Base-by-base conservation (phyloP, 2,329 filamentous ascomycete genomes). In the Penicillium hordei region DNA sequence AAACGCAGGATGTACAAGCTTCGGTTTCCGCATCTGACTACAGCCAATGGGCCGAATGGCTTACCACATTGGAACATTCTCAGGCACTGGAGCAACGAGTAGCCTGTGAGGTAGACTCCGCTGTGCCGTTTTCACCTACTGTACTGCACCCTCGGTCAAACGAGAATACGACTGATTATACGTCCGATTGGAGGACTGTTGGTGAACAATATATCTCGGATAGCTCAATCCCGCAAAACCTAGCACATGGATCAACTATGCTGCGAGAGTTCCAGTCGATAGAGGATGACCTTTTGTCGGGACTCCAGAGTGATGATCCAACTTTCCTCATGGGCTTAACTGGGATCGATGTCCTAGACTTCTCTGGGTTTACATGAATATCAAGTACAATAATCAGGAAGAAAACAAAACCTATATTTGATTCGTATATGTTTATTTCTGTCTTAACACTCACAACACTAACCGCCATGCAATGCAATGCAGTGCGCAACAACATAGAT, bases 261-360 rank as follows among this genome's bases (percentile, higher is more conserved):
- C 12, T 13, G 3, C 25, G 25, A 17, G 55, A 27, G 17, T 7
- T 45, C n/a, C 34, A 45, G 12, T 19, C 19, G 25, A 19, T 29
- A 40, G 48, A 40, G 3, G 23, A 46, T 29, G 31, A 55, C 36
- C 38, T 58, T 27, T 45, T 58, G 17, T 60, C 60, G 6, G 55
- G 51, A 15, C 43, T 66, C 5, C 63, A 64, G 48, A 60, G 52
- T 15, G 66, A 69, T 48, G 65, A 70, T 27, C 67, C 68, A 25
- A 58, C 62, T 2, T 68, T 68, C 31, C 57, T 70, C n/a, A 69
- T 67, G 63, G 67, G 67, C 1, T 53, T 71, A 15, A 70, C 67
- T n/a, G 68, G 68, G 4, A 52, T 69, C 25, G 66, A 68, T 57
- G 58, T 67, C 25, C 49, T 70, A 12, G 64, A 66, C 71, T 59